Percentiles rank a stretch among this genome's conserved stretches.
These are phyloP conservation scores for Prunus mume DNA, from an alignment of 306 rosid species.

Conservation along the genomic window DNA sequence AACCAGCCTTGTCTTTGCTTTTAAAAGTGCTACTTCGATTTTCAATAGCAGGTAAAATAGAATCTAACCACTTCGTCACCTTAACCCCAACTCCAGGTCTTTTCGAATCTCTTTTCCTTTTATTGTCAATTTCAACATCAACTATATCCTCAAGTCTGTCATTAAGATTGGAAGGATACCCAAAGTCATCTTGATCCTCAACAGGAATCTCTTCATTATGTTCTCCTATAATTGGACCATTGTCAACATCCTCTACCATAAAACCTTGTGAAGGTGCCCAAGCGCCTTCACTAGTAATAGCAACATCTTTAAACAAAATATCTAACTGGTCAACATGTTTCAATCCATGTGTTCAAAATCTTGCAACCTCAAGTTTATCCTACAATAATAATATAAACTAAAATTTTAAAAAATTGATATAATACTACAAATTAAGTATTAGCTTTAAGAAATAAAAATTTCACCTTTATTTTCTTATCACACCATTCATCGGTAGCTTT, in stretches of 20 bases:
- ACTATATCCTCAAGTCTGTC: background rate
- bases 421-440: no score
- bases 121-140: background rate
- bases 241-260: background rate
- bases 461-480: no score
- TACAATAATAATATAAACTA: background rate
- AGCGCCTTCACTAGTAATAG: background rate
- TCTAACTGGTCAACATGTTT: background rate
- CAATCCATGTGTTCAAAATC: background rate
- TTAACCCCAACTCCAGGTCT: background rate
- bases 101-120: background rate
- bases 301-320: conserved; percentile 5
- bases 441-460: no score
- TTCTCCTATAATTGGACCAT: background rate
- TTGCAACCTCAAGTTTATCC: background rate
- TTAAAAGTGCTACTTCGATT: background rate
- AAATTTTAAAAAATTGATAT: no score
- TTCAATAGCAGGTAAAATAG: background rate
- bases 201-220: background rate
- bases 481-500: no score
- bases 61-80: background rate
- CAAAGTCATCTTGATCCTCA: background rate
- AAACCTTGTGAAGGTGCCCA: conserved; percentile 1
- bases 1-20: background rate
- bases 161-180: background rate